These are phyloP conservation scores for Sporopachydermia lactativora DNA, from an alignment of 805 yeast genomes.

Conservation along the genomic window DNA sequence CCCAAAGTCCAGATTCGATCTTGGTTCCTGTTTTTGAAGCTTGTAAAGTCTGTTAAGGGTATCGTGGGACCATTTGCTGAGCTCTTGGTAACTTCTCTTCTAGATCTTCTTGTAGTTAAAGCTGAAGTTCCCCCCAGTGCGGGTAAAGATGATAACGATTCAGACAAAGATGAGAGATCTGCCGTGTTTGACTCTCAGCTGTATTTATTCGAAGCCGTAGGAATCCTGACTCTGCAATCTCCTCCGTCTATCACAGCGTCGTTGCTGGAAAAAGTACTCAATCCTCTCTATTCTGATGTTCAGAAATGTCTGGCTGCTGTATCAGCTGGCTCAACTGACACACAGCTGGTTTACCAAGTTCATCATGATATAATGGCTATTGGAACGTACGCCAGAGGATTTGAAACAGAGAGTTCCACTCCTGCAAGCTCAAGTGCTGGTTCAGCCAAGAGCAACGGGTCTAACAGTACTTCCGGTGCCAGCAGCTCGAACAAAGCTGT, in stretches of 20 bases:
- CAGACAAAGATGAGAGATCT: constrained; percentile 31
- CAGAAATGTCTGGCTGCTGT: constrained; percentile 44
- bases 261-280: constrained; percentile 51
- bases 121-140: constrained; percentile 32
- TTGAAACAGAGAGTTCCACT: constrained; percentile 31
- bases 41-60: constrained; percentile 65
- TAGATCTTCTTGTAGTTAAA: constrained; percentile 45
- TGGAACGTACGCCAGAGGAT: constrained; percentile 82
- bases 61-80: constrained; percentile 40
- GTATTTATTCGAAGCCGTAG: constrained; percentile 76
- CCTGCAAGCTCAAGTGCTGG: not conserved
- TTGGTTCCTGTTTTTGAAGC: constrained; percentile 82
- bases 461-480: not conserved
- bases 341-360: constrained; percentile 47
- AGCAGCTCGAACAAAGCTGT: constrained; percentile 1
- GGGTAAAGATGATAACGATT: constrained; percentile 17
- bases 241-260: constrained; percentile 11
- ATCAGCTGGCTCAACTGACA: constrained; percentile 22
- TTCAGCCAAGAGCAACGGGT: constrained; percentile 7
- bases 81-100: constrained; percentile 45
- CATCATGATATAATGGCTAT: constrained; percentile 82
- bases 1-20: constrained; percentile 70
- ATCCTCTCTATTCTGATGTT: constrained; percentile 60
- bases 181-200: constrained; percentile 65
- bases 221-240: constrained; percentile 36